phyloP scores from a whole-genome alignment of 1,284 basidiomycete genomes.

The Cutaneotrichosporon cutaneum region DNA sequence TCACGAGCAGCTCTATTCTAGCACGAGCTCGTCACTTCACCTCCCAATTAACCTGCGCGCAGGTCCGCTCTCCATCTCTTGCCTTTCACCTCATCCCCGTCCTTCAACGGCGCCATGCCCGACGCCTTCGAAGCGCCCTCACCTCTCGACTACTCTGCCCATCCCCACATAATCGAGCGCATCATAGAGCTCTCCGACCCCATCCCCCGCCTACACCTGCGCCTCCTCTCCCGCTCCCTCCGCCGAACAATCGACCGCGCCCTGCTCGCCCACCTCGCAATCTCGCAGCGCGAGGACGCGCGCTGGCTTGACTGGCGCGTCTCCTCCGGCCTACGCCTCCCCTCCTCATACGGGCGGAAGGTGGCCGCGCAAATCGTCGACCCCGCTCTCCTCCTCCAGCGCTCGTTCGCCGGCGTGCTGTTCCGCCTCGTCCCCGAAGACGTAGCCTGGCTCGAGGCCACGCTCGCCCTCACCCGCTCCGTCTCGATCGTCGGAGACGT shows the following conservation, averaged over 20 bases:
- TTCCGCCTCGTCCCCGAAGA: background rate
- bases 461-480: background rate
- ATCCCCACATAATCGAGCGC: slow-evolving; percentile 1
- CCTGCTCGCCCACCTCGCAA: background rate
- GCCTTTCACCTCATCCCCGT: background rate
- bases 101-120: too few species aligned
- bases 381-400: slow-evolving; percentile 1
- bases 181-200: slow-evolving; percentile 5
- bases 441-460: background rate
- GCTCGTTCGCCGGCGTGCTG: background rate
- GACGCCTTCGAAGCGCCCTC: background rate
- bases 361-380: background rate
- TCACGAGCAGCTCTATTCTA: too few species aligned
- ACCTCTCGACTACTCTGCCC: background rate
- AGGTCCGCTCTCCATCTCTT: too few species aligned
- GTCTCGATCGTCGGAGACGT: background rate
- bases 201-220: background rate
- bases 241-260: background rate
- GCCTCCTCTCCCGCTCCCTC: background rate
- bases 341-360: background rate
- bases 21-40: too few species aligned
- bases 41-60: too few species aligned
- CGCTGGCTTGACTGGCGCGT: background rate
- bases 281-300: background rate
- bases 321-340: background rate